Evolutionary conservation across 345 rosid genomes (phyloP), one percentile per base, ranked within the genome.

Genomic region (Conringia planisiliqua): DNA sequence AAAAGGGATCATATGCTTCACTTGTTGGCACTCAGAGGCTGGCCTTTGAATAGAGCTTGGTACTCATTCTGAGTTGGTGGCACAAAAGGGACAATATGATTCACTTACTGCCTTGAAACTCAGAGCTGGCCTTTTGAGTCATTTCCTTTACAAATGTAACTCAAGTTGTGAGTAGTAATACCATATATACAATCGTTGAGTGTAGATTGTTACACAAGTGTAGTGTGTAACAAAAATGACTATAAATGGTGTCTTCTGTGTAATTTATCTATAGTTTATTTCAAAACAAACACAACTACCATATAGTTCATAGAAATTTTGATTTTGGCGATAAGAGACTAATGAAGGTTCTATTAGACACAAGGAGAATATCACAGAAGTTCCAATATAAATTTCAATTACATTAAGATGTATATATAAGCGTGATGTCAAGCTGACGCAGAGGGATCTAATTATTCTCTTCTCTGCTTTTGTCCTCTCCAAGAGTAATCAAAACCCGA

Each of bases 11-110:
- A 59, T 94, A 91, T 71, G 96, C 96, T 76, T 83, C 90, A 36
- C 83, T 94, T 36, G 97, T 91, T 52, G 93, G 82, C 80, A 94
- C 86, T 42, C 98, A 90, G 74, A 86, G 98, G 73, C 90, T 91
- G 75, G 96, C 97, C 60, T 94, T 94, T 22, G 24, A 22, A 84
- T 85, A 14, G 98, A 90, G 80, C 86, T 91, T 61, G 97, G 98
- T 26, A 90, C 96, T 26, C 97, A 94, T 78, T 80, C 73, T 0
- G 87, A 90, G 83, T 75, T 94, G 79, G 61, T 94, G 50, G 84
- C 83, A 5, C 85, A 66, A 78, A 88, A 85, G 68, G 96, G 96
- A 65, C 85, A 84, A 59, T 94, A 91, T 71, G 96, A 95, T 76
- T 83, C 90, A 40, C 83, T 94, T 36, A 96, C 90, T 52, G 93